Conservation (phyloP, 371 early-diverging fungal genomes). For the Mortierella sp. region DNA sequence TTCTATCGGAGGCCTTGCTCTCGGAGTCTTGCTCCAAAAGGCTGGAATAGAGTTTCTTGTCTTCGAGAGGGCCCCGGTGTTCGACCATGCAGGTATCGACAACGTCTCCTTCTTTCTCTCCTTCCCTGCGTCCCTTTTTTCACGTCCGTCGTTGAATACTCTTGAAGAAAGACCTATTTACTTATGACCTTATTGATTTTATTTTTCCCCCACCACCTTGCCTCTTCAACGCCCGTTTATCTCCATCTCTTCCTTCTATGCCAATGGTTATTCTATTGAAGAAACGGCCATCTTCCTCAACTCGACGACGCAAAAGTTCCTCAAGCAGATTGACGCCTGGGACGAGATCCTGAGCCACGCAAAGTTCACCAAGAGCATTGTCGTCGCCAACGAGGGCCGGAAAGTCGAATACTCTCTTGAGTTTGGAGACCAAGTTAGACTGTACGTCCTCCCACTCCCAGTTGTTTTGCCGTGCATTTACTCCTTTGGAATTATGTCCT, state of each 20-base stretch:
- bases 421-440: conserved; percentile 1
- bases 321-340: conserved; percentile 20
- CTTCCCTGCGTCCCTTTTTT: neutral
- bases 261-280: neutral
- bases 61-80: neutral
- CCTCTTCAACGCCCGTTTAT: too few species aligned
- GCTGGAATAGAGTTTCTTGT: conserved; percentile 14
- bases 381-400: conserved; percentile 13
- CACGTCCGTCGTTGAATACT: too few species aligned
- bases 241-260: too few species aligned
- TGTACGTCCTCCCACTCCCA: neutral
- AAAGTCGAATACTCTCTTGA: conserved; percentile 12
- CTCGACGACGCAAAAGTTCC: conserved; percentile 9
- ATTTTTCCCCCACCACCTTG: too few species aligned
- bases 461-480: neutral
- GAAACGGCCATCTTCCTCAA: conserved; percentile 6
- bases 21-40: conserved; percentile 15
- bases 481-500: neutral
- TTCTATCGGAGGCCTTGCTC: conserved; percentile 15
- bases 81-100: conserved; percentile 17
- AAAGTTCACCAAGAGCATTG: neutral
- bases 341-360: conserved; percentile 14
- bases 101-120: too few species aligned
- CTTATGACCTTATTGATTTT: too few species aligned
- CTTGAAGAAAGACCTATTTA: too few species aligned